These are phyloP conservation scores for Lodderomyces orthopsilosis DNA, from an alignment of 1,139 yeast species.

Conservation along the genomic window DNA sequence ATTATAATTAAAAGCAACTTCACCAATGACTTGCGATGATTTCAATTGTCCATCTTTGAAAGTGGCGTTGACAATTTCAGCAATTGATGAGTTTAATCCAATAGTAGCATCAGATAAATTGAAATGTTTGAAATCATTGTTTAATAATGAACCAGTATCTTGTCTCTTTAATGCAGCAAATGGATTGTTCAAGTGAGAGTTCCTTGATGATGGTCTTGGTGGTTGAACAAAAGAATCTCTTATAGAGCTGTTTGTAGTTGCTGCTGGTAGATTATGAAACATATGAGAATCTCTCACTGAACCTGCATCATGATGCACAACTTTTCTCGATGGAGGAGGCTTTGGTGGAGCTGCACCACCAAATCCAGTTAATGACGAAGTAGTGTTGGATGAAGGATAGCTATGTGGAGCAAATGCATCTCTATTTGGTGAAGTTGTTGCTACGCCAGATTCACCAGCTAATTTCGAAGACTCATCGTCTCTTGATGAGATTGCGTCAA, in stretches of 20 bases:
- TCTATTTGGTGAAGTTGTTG: neutral
- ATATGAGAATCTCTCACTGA: conserved; percentile 24
- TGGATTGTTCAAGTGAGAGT: conserved; percentile 23
- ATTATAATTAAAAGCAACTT: conserved; percentile 67
- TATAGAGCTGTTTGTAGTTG: conserved; percentile 34
- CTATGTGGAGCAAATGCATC: neutral
- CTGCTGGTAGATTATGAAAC: conserved; percentile 49
- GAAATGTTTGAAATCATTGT: conserved; percentile 45
- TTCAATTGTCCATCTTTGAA: conserved; percentile 62
- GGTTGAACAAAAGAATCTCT: conserved; percentile 8
- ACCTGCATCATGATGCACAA: conserved; percentile 30
- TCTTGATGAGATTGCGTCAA: neutral
- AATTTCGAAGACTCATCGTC: neutral
- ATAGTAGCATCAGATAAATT: conserved; percentile 34
- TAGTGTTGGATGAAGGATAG: neutral
- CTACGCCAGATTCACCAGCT: neutral
- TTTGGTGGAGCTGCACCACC: conserved; percentile 4
- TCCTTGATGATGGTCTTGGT: conserved; percentile 19
- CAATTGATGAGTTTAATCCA: conserved; percentile 68
- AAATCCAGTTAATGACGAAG: neutral
- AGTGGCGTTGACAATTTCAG: conserved; percentile 76
- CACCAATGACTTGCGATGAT: conserved; percentile 69
- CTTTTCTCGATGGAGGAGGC: conserved; percentile 74
- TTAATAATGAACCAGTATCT: conserved; percentile 35
- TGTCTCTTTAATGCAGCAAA: conserved; percentile 19